Conservation (phyloP, 2,329 filamentous ascomycete species). For the Stagonosporopsis vannaccii region DNA sequence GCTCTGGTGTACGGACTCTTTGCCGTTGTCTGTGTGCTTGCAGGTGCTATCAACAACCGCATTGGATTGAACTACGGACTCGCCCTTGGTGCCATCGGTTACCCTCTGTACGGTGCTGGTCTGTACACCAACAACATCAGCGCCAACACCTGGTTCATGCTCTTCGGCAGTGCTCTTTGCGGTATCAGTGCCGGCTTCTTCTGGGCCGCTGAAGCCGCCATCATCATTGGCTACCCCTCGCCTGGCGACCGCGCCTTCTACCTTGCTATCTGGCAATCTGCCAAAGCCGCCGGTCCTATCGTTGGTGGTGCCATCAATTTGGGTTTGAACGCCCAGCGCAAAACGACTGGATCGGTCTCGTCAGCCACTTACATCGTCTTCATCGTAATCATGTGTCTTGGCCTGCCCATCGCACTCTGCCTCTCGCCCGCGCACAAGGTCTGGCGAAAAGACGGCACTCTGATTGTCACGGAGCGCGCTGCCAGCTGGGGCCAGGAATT, state of each 20-base stretch:
- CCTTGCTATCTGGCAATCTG: constrained; percentile 46
- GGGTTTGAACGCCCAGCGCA: constrained; percentile 54
- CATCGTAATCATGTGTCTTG: constrained; percentile 58
- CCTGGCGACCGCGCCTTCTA: constrained; percentile 48
- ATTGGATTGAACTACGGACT: constrained; percentile 47
- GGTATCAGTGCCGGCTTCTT: constrained; percentile 53
- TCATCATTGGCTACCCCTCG: constrained; percentile 52
- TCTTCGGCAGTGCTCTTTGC: constrained; percentile 49
- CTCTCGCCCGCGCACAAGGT: constrained; percentile 57
- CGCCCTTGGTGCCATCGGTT: constrained; percentile 54
- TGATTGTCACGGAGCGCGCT: constrained; percentile 35
- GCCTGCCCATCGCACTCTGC: constrained; percentile 52
- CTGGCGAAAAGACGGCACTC: constrained; percentile 53
- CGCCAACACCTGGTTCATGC: constrained; percentile 52
- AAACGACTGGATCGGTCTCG: constrained; percentile 49
- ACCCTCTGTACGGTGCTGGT: constrained; percentile 52
- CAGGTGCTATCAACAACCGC: constrained; percentile 49
- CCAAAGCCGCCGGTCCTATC: constrained; percentile 50
- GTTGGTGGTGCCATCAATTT: constrained; percentile 61
- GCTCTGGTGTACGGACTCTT: constrained; percentile 45
- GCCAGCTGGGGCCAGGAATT: constrained; percentile 38
- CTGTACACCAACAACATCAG: constrained; percentile 51
- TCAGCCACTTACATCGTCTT: constrained; percentile 56
- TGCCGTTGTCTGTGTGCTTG: constrained; percentile 40
- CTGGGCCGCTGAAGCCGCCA: constrained; percentile 53